Evolutionary conservation across 495 filamentous ascomycete genomes (phyloP).

Genomic region (Penicillium canariense): DNA sequence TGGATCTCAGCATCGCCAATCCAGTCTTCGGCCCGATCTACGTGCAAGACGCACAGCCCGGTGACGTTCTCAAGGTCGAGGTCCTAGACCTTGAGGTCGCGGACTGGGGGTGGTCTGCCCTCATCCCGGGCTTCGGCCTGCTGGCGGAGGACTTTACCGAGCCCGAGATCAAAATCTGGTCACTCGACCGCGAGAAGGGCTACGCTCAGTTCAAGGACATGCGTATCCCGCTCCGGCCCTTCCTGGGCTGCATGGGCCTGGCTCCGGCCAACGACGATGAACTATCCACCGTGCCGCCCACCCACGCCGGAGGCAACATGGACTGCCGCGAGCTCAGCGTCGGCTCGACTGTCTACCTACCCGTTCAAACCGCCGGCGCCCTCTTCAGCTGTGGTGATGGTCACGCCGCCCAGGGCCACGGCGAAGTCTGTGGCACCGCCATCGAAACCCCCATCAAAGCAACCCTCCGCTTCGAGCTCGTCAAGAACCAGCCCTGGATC

Average conservation of each 20-base stretch:
- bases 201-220: slow-evolving; percentile 44
- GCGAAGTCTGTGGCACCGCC: slow-evolving; percentile 53
- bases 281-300: slow-evolving; percentile 50
- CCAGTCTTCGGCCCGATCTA: slow-evolving; percentile 50
- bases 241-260: slow-evolving; percentile 53
- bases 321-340: slow-evolving; percentile 48
- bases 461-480: slow-evolving; percentile 42
- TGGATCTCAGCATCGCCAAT: slow-evolving; percentile 45
- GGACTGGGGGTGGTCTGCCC: slow-evolving; percentile 51
- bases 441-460: slow-evolving; percentile 53
- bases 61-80: slow-evolving; percentile 50
- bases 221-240: slow-evolving; percentile 47
- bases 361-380: slow-evolving; percentile 47
- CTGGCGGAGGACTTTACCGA: slow-evolving; percentile 47
- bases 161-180: slow-evolving; percentile 47
- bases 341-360: slow-evolving; percentile 45
- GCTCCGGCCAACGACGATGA: slow-evolving; percentile 42
- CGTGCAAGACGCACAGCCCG: slow-evolving; percentile 44
- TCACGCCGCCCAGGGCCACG: slow-evolving; percentile 54
- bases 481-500: slow-evolving; percentile 44
- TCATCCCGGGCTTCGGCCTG: slow-evolving; percentile 50
- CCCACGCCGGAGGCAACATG: slow-evolving; percentile 50
- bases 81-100: slow-evolving; percentile 42
- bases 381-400: slow-evolving; percentile 54
- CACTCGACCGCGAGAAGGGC: slow-evolving; percentile 36